These are phyloP conservation scores for Rosa lucieae DNA, from an alignment of 306 rosid genomes.

Conservation along the genomic window DNA sequence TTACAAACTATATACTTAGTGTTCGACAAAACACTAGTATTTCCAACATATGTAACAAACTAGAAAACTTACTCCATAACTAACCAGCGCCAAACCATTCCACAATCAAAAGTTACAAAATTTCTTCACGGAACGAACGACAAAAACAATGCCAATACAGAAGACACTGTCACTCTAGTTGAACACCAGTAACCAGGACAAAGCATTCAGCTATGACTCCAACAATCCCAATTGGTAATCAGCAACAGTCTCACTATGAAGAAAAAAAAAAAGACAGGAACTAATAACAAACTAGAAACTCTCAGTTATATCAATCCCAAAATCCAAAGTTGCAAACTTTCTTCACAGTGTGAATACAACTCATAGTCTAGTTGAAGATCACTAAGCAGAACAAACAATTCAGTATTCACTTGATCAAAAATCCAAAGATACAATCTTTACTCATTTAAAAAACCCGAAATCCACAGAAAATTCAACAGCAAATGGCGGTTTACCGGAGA, in stretches of 20 bases:
- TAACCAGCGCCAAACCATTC: neutral
- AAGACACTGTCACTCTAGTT: neutral
- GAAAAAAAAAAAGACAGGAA: neutral
- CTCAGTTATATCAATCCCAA: neutral
- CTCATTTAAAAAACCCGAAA: neutral
- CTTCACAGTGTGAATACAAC: neutral
- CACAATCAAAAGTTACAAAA: neutral
- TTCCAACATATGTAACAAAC: neutral
- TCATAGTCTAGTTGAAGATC: neutral
- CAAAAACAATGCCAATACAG: neutral
- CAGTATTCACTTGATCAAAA: neutral
- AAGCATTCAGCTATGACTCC: neutral
- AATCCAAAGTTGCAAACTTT: neutral
- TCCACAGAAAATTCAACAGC: too few species aligned
- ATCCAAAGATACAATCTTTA: neutral
- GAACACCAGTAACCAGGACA: neutral
- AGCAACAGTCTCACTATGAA: neutral
- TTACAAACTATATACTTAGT: neutral
- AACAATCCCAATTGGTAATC: neutral
- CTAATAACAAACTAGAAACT: neutral
- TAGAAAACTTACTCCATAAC: neutral
- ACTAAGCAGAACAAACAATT: neutral
- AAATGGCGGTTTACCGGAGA: conserved; percentile 42
- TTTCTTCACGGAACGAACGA: neutral
- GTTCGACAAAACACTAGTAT: neutral